Conservation (phyloP, 176 grass and related monocot species). For the Otatea glauca region DNA sequence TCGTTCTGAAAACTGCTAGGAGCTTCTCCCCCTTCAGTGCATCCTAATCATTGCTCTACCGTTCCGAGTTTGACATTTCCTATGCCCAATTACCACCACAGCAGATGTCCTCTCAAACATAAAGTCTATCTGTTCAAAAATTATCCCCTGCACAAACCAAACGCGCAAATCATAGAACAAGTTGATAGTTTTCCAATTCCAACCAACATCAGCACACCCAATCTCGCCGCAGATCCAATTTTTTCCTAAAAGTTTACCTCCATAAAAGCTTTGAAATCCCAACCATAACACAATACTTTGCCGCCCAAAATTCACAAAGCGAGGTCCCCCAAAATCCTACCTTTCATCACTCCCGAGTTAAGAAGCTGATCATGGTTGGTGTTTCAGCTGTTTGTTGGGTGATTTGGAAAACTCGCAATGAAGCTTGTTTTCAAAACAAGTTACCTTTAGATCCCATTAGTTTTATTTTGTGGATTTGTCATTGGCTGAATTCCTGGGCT, state of each 20-base stretch:
- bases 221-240: not conserved
- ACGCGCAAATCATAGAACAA: not conserved
- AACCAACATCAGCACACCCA: not conserved
- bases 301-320: not conserved
- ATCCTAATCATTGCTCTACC: not conserved
- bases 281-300: not conserved
- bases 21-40: not conserved
- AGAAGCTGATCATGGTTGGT: too few relatives aligned
- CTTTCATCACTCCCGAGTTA: not conserved
- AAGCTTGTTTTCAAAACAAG: too few relatives aligned
- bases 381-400: too few relatives aligned
- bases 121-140: not conserved
- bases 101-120: not conserved
- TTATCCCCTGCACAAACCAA: not conserved
- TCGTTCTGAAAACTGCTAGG: not conserved
- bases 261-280: not conserved
- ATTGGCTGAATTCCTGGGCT: too few relatives aligned
- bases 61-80: conserved; percentile 1
- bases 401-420: too few relatives aligned
- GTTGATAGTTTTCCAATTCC: not conserved
- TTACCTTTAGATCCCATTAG: too few relatives aligned
- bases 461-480: too few relatives aligned
- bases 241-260: not conserved
- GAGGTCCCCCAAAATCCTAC: not conserved
- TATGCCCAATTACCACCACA: not conserved